Conservation (phyloP, 2,329 filamentous ascomycete species). For the Raffaelea albimanens region DNA sequence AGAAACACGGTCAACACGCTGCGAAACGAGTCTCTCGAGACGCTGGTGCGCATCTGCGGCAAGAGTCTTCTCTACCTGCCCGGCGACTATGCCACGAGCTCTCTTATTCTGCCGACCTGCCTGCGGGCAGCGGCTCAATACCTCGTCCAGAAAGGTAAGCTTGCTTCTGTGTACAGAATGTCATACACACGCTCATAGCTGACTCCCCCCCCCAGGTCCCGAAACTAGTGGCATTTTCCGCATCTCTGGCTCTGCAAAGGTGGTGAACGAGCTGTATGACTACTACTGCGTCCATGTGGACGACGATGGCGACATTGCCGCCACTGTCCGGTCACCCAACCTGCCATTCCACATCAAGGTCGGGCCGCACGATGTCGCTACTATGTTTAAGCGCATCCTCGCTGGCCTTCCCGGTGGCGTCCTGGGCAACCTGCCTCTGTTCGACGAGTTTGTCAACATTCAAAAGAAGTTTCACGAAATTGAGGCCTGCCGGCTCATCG, state of each 20-base stretch:
- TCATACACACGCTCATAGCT: no score
- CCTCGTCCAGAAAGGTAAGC: constrained; percentile 48
- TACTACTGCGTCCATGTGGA: constrained; percentile 49
- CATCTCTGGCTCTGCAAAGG: constrained; percentile 48
- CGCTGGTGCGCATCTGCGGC: constrained; percentile 54
- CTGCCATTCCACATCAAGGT: constrained; percentile 51
- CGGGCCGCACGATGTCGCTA: constrained; percentile 56
- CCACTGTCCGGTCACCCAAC: constrained; percentile 48
- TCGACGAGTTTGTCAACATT: constrained; percentile 54
- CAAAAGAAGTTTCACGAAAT: constrained; percentile 42
- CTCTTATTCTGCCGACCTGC: constrained; percentile 53
- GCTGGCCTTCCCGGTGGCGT: constrained; percentile 56
- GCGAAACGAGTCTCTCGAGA: constrained; percentile 42
- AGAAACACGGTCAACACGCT: constrained; percentile 28
- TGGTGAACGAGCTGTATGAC: constrained; percentile 50
- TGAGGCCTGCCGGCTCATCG: constrained; percentile 45
- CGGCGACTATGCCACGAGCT: constrained; percentile 45
- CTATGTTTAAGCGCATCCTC: constrained; percentile 57
- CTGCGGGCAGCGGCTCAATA: constrained; percentile 58
- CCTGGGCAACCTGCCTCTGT: constrained; percentile 50
- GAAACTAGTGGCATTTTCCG: constrained; percentile 52
- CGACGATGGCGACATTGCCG: constrained; percentile 36
- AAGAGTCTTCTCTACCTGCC: constrained; percentile 54
- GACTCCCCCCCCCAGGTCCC: no score
- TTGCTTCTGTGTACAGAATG: no score